Percentiles rank a stretch among this genome's conserved stretches.
Evolutionary conservation across 805 yeast species (phyloP).

Genomic region (Metschnikowia similis): DNA sequence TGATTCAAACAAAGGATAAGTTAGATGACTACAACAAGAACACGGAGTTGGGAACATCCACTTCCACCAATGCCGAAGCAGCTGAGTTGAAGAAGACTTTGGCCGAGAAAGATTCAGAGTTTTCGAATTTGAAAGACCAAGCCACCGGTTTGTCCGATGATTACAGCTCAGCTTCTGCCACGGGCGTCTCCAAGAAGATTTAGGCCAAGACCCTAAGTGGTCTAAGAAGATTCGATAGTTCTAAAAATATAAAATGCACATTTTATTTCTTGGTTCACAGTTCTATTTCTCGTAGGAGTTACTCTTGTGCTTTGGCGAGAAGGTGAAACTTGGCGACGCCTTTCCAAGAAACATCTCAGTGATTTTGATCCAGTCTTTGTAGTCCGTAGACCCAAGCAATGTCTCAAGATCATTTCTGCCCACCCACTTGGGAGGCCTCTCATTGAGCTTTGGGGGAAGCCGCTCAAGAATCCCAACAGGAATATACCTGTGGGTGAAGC

Average conservation of each 20-base stretch:
- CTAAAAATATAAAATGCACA: background rate
- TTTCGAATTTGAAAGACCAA: constrained; percentile 67
- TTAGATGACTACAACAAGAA: constrained; percentile 36
- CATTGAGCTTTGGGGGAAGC: constrained; percentile 83
- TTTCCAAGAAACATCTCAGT: constrained; percentile 94
- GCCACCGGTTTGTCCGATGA: constrained; percentile 62
- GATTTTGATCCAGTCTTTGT: constrained; percentile 92
- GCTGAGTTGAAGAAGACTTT: constrained; percentile 41
- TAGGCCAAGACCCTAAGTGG: background rate
- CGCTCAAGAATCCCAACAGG: constrained; percentile 91
- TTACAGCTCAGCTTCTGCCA: constrained; percentile 42
- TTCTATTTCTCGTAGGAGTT: constrained; percentile 49
- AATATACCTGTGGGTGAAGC: constrained; percentile 89
- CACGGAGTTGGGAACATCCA: constrained; percentile 18
- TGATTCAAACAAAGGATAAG: constrained; percentile 60
- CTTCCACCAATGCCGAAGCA: constrained; percentile 31
- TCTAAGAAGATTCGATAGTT: background rate
- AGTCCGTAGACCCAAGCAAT: constrained; percentile 76
- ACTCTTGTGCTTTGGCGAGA: constrained; percentile 93
- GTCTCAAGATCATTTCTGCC: constrained; percentile 95
- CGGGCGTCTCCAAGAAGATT: background rate
- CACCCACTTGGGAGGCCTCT: constrained; percentile 89
- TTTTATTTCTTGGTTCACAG: background rate
- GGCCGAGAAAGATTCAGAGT: constrained; percentile 58
- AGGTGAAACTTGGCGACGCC: constrained; percentile 67